A percentile compares a stretch with the other conserved stretches of the same genome.
Evolutionary conservation across 2,329 filamentous ascomycete genomes (phyloP).

Genomic region (Botrytis aclada): DNA sequence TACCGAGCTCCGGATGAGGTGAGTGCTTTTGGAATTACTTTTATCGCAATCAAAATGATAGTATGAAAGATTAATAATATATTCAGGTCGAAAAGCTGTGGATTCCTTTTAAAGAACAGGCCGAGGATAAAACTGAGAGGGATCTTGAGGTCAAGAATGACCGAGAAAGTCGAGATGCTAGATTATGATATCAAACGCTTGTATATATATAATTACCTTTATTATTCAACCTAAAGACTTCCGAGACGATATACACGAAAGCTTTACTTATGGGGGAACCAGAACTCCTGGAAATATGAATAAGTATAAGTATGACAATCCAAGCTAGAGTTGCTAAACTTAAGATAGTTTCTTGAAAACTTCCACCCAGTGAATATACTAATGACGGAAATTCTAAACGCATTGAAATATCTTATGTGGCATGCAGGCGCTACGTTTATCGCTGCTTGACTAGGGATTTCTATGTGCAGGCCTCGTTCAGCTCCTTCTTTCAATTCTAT

Average conservation of each 20-base stretch:
- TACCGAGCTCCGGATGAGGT: slow-evolving; percentile 43
- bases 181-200: background rate
- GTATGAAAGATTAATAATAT: background rate
- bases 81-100: background rate
- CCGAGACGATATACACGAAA: background rate
- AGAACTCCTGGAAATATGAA: background rate
- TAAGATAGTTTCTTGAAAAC: background rate
- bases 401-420: background rate
- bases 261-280: background rate
- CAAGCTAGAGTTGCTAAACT: background rate
- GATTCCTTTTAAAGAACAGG: background rate
- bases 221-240: background rate
- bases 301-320: background rate
- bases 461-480: background rate
- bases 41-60: no score
- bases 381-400: background rate
- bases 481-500: background rate
- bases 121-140: background rate
- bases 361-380: background rate
- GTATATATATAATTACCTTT: background rate
- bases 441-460: background rate
- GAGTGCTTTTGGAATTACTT: background rate
- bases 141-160: background rate
- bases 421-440: background rate
- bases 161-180: background rate